A percentile compares a stretch with the other conserved stretches of the same genome.
phyloP scores from a whole-genome alignment of 768 basidiomycete genomes.

The Collybiopsis luxurians region DNA sequence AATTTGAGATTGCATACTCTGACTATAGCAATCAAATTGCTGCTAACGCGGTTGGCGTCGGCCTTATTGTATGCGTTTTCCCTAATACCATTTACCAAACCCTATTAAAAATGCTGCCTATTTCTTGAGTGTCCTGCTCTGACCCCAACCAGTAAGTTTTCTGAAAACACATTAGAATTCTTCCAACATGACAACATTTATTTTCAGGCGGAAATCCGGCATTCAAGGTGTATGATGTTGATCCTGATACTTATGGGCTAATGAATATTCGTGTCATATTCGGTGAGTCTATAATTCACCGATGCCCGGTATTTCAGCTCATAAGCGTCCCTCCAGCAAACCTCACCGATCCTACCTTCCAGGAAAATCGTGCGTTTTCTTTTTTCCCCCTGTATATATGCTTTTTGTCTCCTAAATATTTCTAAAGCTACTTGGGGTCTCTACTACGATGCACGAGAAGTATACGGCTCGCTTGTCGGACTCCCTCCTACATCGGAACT shows the following conservation, averaged over 20 bases:
- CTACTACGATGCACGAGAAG: slow-evolving; percentile 34
- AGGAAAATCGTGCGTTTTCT: slow-evolving; percentile 16
- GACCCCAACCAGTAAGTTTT: slow-evolving; percentile 34
- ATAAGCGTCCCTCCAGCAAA: slow-evolving; percentile 21
- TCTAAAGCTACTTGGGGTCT: slow-evolving; percentile 29
- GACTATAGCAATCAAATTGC: slow-evolving; percentile 30
- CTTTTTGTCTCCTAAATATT: neutral
- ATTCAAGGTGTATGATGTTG: slow-evolving; percentile 39
- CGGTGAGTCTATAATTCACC: too few species aligned
- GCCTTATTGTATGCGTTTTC: slow-evolving; percentile 18
- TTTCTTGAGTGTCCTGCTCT: slow-evolving; percentile 29
- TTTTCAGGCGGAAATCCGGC: slow-evolving; percentile 32
- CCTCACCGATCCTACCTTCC: slow-evolving; percentile 24
- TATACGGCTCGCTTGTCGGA: slow-evolving; percentile 28
- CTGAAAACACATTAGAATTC: neutral
- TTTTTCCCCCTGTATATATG: neutral
- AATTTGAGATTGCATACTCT: slow-evolving; percentile 40
- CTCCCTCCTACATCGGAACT: slow-evolving; percentile 21
- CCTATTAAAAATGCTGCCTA: neutral
- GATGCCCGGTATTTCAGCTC: too few species aligned
- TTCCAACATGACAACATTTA: neutral
- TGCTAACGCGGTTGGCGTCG: slow-evolving; percentile 26
- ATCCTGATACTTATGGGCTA: slow-evolving; percentile 39
- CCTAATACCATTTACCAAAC: neutral
- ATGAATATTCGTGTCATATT: slow-evolving; percentile 33